Percentiles rank a stretch among this genome's conserved stretches.
These are phyloP conservation scores for Colletotrichum karsti DNA, from an alignment of 2,329 filamentous ascomycete species.

Conservation along the genomic window DNA sequence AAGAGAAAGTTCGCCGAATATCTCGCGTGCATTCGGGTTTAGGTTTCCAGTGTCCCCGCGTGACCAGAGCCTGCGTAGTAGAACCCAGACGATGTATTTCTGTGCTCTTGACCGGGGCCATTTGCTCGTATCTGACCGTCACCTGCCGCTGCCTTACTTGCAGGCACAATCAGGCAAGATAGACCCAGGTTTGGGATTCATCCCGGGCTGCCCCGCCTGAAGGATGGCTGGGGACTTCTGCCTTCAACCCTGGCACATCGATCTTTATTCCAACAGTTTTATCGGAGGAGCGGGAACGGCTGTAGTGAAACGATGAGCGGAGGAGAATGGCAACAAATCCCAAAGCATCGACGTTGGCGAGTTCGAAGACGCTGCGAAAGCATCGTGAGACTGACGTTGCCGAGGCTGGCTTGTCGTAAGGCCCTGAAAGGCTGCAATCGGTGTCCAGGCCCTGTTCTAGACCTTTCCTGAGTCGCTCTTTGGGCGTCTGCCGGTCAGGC, in stretches of 20 bases:
- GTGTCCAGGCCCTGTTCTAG: background rate
- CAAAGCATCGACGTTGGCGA: background rate
- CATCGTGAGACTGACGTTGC: background rate
- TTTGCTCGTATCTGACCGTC: background rate
- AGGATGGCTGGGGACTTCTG: background rate
- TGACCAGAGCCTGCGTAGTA: background rate
- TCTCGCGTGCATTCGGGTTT: background rate
- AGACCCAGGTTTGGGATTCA: slow-evolving; percentile 8
- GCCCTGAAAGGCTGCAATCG: background rate
- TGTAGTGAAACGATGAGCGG: background rate
- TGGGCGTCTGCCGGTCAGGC: background rate
- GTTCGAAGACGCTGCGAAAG: background rate
- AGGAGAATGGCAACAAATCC: background rate
- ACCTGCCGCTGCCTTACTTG: background rate
- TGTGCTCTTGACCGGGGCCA: background rate
- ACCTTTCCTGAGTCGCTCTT: background rate
- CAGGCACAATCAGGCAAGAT: background rate
- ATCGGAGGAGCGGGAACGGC: slow-evolving; percentile 11
- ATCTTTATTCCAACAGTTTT: slow-evolving; percentile 14
- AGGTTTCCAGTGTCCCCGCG: background rate
- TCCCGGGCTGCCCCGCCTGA: slow-evolving; percentile 8
- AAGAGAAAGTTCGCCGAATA: background rate
- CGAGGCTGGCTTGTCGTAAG: background rate
- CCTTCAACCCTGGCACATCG: slow-evolving; percentile 4
- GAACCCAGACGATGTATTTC: background rate